Evolutionary conservation across 345 rosid genomes (phyloP).

Genomic region (Eucalyptus guilfoylei): DNA sequence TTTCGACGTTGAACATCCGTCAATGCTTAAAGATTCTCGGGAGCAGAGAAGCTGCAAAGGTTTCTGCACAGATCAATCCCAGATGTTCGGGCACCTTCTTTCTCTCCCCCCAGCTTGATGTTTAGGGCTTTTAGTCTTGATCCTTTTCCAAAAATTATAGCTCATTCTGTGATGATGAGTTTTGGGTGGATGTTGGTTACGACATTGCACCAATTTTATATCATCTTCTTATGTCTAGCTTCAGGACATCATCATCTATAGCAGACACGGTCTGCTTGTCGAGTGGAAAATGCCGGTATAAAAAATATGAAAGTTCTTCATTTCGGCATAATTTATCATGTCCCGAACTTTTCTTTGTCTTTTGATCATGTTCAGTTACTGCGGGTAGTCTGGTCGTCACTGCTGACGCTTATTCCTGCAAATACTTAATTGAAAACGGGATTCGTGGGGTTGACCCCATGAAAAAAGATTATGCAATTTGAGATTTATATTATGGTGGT

Average conservation of each 20-base stretch:
- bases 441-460: background rate
- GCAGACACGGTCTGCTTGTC: background rate
- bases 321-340: background rate
- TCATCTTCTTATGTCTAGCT: background rate
- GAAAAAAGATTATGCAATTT: background rate
- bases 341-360: background rate
- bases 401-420: background rate
- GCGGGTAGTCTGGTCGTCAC: background rate
- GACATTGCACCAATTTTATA: background rate
- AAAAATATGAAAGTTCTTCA: background rate
- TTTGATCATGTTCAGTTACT: background rate
- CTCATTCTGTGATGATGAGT: background rate
- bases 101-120: background rate
- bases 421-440: background rate
- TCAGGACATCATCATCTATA: background rate
- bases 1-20: background rate
- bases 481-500: background rate
- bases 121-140: background rate
- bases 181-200: background rate
- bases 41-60: background rate
- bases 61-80: background rate
- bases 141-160: background rate
- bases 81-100: background rate
- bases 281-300: background rate
- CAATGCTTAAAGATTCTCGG: background rate